Conservation (phyloP, 495 filamentous ascomycete genomes). For the Immersiella caudata region DNA sequence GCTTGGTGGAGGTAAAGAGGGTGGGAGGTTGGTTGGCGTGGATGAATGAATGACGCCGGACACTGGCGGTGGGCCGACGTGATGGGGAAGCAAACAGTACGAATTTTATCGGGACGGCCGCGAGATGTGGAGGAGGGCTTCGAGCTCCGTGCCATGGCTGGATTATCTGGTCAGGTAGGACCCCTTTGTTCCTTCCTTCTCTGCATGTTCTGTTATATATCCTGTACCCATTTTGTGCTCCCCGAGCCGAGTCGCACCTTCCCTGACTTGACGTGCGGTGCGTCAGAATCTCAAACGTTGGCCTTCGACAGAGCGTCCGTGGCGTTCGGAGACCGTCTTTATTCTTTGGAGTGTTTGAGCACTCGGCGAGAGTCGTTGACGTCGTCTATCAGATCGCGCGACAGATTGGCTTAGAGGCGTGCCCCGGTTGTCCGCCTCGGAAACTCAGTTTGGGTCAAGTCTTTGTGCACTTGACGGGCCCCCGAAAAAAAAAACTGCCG, state of each 20-base stretch:
- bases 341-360: background rate
- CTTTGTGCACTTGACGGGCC: background rate
- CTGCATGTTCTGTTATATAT: background rate
- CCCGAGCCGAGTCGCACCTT: background rate
- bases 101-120: background rate
- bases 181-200: background rate
- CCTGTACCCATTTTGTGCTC: background rate
- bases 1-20: background rate
- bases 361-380: background rate
- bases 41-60: background rate
- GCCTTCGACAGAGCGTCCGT: background rate
- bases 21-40: background rate
- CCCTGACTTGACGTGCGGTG: background rate
- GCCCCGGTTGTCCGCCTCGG: background rate
- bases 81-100: background rate
- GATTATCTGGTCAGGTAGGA: background rate
- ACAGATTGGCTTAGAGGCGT: background rate
- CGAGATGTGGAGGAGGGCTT: background rate
- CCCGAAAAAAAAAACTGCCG: background rate
- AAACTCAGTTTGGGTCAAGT: background rate
- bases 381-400: background rate
- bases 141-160: background rate
- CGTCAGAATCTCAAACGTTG: too few relatives aligned
- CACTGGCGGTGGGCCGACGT: background rate
- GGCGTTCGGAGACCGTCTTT: background rate